Base-by-base conservation (phyloP, 208 protist species). In the Paratrypanosoma confusum region DNA sequence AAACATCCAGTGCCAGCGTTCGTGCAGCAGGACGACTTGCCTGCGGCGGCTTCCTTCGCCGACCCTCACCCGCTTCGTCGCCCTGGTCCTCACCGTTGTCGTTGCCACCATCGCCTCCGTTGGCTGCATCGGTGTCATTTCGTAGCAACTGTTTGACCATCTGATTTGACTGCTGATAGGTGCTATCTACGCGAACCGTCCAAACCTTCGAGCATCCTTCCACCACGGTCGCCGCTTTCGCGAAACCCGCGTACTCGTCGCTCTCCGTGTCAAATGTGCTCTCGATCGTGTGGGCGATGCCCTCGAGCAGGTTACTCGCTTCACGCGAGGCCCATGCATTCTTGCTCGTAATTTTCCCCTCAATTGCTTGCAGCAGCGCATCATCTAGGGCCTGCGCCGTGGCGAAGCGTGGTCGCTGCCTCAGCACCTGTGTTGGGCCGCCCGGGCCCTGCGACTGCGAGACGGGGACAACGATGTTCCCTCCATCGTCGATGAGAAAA, bases 181-280 rank as follows among this genome's bases (percentile, higher is more conserved):
- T 93, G 61, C 76, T 89, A 58, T 93, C 85, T 8, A 93, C 85
- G 6, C 85, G 81, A 39, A 71, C 81, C n/a, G 81, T 89, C 79
- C 81, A 93, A 31, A 93, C 81, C 57, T 93, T 93, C 16, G 81
- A 86, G 60, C 85, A 88, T n/a, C 85, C 81, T 59, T 93, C 81
- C 53, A 93, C 85, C n/a, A 93, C 75, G 10, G 76, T 90, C 21
- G 85, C 85, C 7, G 79, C 81, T 66, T 93, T 93, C 6, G 85
- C 67, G 49, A 93, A 93, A 39, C 80, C 79, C 13, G 71, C 46
- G 68, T 89, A 90, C 56, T 89, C 79, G 37, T 93, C 85, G 17
- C 57, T 65, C 2, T 59, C 65, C 10, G 50, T 24, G 26, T 85
- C 74, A 18, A 93, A 50, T 5, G 78, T 86, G 32, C 55, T 79